Evolutionary conservation across 257 asterid genomes (phyloP).

Genomic region (Eustoma russellianum): DNA sequence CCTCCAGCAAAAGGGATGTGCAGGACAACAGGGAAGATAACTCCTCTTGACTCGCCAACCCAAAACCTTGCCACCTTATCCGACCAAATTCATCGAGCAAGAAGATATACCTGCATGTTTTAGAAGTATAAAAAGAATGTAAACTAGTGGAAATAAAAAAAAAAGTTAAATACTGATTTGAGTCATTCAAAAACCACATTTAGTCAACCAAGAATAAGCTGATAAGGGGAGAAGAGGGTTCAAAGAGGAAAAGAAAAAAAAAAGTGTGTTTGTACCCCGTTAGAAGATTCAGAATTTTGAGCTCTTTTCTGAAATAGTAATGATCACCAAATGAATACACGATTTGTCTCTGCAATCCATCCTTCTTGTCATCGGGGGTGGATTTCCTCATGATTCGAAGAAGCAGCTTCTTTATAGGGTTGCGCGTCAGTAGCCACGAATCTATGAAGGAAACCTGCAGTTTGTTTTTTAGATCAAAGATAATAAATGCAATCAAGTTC

Average conservation of each 20-base stretch:
- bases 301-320: constrained; percentile 88
- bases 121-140: no score
- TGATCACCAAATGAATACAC: constrained; percentile 79
- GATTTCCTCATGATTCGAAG: constrained; percentile 74
- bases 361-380: constrained; percentile 31
- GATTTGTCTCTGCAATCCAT: constrained; percentile 41
- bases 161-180: no score
- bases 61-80: constrained; percentile 87
- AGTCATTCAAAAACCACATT: no score
- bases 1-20: constrained; percentile 56
- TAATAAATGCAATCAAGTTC: background rate
- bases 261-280: constrained; percentile 48
- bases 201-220: background rate
- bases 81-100: constrained; percentile 78
- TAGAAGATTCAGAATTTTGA: constrained; percentile 64
- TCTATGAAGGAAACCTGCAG: constrained; percentile 75
- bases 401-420: constrained; percentile 59
- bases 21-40: constrained; percentile 59
- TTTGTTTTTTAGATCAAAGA: constrained; percentile 3
- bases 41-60: constrained; percentile 76
- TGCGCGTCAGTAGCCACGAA: constrained; percentile 58
- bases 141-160: background rate
- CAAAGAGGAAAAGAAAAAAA: background rate
- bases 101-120: constrained; percentile 52
- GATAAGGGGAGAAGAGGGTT: background rate